Evolutionary conservation across 202 grass and related monocot species (phyloP).

Genomic region (Dendrocalamus latiflorus): DNA sequence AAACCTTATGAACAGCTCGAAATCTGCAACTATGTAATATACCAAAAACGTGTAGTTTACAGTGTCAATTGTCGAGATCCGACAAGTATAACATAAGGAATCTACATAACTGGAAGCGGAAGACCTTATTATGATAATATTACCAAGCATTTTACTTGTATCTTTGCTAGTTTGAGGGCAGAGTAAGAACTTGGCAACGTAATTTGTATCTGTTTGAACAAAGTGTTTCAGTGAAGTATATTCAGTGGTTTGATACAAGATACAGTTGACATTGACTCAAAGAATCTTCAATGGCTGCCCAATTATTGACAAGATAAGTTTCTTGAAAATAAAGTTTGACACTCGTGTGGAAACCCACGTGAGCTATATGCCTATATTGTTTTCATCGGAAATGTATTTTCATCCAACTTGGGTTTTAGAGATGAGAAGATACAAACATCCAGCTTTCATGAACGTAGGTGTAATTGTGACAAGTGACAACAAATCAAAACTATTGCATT

Average conservation of each 20-base stretch:
- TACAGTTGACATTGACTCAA: too few species aligned
- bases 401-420: not conserved
- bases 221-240: not conserved
- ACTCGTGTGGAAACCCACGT: not conserved
- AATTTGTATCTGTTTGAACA: not conserved
- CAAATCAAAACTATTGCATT: not conserved
- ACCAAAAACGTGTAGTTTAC: not conserved
- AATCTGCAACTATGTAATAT: not conserved
- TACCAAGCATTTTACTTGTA: not conserved
- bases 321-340: not conserved
- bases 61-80: not conserved
- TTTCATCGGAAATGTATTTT: not conserved
- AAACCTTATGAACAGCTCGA: not conserved
- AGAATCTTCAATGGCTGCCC: not conserved
- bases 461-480: not conserved
- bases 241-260: not conserved
- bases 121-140: not conserved
- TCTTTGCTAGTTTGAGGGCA: slow-evolving; percentile 1
- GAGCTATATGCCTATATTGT: not conserved
- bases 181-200: not conserved
- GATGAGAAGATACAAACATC: not conserved
- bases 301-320: not conserved
- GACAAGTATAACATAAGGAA: not conserved
- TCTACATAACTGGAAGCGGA: not conserved
- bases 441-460: not conserved